Evolutionary conservation across 2,329 filamentous ascomycete species (phyloP).

Genomic region (Pseudofabraea citricarpa): DNA sequence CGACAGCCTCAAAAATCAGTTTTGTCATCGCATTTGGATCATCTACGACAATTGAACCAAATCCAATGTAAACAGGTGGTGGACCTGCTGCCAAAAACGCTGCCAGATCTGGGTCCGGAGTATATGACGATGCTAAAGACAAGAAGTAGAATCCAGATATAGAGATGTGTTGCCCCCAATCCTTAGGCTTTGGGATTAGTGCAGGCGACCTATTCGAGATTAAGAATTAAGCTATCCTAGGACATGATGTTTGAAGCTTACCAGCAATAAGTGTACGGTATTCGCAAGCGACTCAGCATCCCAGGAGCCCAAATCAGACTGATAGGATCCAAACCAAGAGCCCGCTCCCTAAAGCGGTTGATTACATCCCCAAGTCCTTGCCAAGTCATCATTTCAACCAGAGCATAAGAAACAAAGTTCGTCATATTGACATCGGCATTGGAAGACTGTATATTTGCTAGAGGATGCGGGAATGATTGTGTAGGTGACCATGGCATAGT

Average conservation of each 20-base stretch:
- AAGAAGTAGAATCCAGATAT: slow-evolving; percentile 77
- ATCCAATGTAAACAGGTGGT: slow-evolving; percentile 76
- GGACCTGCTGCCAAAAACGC: slow-evolving; percentile 64
- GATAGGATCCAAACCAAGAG: slow-evolving; percentile 70
- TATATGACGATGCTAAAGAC: slow-evolving; percentile 60
- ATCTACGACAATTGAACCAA: slow-evolving; percentile 78
- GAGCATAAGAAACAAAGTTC: slow-evolving; percentile 64
- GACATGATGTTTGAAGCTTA: too few relatives aligned
- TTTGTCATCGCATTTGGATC: slow-evolving; percentile 67
- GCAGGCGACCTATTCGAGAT: slow-evolving; percentile 53
- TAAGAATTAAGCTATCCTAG: too few relatives aligned
- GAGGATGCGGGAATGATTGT: slow-evolving; percentile 64
- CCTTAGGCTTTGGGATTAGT: slow-evolving; percentile 71
- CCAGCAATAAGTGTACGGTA: slow-evolving; percentile 93
- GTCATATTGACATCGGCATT: slow-evolving; percentile 59
- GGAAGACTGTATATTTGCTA: slow-evolving; percentile 62
- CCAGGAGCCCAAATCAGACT: slow-evolving; percentile 80
- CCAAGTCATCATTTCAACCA: slow-evolving; percentile 71
- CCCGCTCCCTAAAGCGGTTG: slow-evolving; percentile 75
- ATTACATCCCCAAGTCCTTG: slow-evolving; percentile 83
- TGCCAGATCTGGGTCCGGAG: slow-evolving; percentile 58
- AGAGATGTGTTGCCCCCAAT: slow-evolving; percentile 69
- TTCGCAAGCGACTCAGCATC: slow-evolving; percentile 66
- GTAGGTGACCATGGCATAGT: slow-evolving; percentile 76
- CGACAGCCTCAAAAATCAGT: slow-evolving; percentile 68